phyloP scores from a whole-genome alignment of 306 rosid species.

The Hippophae tibetana region DNA sequence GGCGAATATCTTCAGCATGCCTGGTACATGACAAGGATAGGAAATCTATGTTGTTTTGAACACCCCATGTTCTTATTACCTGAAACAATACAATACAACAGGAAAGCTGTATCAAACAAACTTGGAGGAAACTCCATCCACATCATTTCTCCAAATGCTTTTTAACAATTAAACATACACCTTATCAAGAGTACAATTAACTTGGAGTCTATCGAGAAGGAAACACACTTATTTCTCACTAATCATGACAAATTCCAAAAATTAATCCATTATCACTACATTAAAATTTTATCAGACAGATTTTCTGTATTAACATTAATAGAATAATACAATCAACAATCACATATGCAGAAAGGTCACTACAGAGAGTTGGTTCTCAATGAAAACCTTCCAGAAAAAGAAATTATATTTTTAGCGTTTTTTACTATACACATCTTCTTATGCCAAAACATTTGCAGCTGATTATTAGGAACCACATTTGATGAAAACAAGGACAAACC shows the following conservation, averaged over 20 bases:
- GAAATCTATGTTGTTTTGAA: constrained; percentile 71
- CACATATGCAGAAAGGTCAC: no score
- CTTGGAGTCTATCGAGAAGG: no score
- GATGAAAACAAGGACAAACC: constrained; percentile 18
- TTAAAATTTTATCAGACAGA: no score
- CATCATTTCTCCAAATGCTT: neutral
- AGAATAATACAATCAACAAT: no score
- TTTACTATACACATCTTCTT: neutral
- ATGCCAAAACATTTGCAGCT: neutral
- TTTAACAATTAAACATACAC: neutral
- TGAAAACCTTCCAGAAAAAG: neutral
- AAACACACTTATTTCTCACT: no score
- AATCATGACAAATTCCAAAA: no score
- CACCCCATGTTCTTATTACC: constrained; percentile 92
- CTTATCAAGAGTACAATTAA: neutral
- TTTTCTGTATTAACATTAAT: no score
- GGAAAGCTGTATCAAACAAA: neutral
- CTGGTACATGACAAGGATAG: constrained; percentile 77
- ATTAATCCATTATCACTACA: no score
- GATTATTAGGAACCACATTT: neutral
- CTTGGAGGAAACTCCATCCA: neutral
- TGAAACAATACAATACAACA: constrained; percentile 17
- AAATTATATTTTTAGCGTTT: neutral
- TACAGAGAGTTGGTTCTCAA: neutral
- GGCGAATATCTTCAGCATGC: constrained; percentile 80